phyloP scores from a whole-genome alignment of 176 grass and related monocot species.

The Oryza glaberrima region DNA sequence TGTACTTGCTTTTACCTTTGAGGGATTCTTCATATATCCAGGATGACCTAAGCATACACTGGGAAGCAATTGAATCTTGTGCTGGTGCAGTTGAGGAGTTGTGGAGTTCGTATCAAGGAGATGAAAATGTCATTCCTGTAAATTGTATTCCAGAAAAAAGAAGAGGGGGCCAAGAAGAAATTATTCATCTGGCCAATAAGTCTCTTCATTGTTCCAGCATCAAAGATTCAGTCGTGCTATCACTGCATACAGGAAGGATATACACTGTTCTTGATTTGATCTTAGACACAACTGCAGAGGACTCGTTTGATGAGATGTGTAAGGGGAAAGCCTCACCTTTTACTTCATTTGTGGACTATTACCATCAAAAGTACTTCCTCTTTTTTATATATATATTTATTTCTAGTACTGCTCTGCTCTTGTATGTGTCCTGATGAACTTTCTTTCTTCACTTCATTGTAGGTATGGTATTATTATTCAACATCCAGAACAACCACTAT shows the following conservation, averaged over 20 bases:
- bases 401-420: constrained; percentile 26
- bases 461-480: constrained; percentile 89
- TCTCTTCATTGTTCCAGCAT: constrained; percentile 53
- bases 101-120: constrained; percentile 60
- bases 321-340: constrained; percentile 57
- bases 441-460: constrained; percentile 34
- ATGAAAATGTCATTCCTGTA: constrained; percentile 36
- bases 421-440: constrained; percentile 16
- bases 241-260: constrained; percentile 87
- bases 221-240: constrained; percentile 79
- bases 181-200: constrained; percentile 80
- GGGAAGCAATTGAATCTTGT: constrained; percentile 73
- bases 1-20: constrained; percentile 93
- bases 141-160: constrained; percentile 26
- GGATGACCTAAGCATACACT: constrained; percentile 60
- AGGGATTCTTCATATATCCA: constrained; percentile 42
- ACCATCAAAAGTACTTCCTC: constrained; percentile 59
- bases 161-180: constrained; percentile 47
- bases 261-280: constrained; percentile 80
- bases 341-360: constrained; percentile 67
- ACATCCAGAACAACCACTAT: constrained; percentile 75
- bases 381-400: background rate
- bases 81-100: constrained; percentile 61
- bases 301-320: constrained; percentile 73
- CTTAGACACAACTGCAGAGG: constrained; percentile 56